phyloP scores from a whole-genome alignment of 306 rosid species.

The Ormosia semicastrata region DNA sequence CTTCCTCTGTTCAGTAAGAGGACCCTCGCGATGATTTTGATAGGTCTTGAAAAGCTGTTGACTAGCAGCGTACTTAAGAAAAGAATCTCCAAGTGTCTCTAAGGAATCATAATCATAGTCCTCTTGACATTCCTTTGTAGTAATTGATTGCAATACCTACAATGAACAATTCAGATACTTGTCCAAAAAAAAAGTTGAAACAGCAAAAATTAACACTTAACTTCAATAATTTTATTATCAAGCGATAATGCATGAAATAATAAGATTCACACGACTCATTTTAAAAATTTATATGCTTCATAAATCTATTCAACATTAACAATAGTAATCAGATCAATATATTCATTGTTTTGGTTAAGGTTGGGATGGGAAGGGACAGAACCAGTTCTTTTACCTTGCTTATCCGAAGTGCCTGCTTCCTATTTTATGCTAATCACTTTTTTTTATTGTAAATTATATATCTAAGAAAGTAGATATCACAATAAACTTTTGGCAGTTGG shows the following conservation, averaged over 20 bases:
- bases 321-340: no score
- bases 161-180: not conserved
- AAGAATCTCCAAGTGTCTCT: conserved; percentile 82
- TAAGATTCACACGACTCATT: no score
- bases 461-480: no score
- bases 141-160: conserved; percentile 73
- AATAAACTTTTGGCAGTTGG: no score
- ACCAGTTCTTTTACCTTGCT: no score
- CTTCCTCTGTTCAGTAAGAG: conserved; percentile 39
- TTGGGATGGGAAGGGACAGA: no score
- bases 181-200: not conserved
- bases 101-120: conserved; percentile 48
- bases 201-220: not conserved
- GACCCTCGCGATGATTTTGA: conserved; percentile 48
- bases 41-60: conserved; percentile 57
- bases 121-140: conserved; percentile 60
- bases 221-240: not conserved
- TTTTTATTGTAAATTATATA: no score
- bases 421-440: no score
- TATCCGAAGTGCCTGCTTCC: no score
- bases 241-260: not conserved
- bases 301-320: no score
- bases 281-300: no score
- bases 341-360: no score
- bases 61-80: conserved; percentile 55